These are phyloP conservation scores for Nicotiana benthamiana DNA, from an alignment of 257 asterid genomes.

Conservation along the genomic window DNA sequence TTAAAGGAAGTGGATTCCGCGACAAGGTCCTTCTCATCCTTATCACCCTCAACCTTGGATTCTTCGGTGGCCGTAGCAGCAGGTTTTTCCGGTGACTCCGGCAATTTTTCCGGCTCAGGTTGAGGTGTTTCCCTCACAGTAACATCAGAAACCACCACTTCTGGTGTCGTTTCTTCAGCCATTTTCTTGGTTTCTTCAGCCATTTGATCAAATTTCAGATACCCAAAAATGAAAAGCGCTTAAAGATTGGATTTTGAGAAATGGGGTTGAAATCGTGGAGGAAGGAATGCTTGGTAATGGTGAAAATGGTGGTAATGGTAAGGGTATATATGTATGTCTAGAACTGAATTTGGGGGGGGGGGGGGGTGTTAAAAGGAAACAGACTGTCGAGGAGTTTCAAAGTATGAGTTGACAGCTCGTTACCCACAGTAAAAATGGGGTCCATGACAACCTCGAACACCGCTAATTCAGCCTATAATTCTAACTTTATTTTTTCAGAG, in stretches of 20 bases:
- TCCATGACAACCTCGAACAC: conserved; percentile 7
- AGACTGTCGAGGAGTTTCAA: neutral
- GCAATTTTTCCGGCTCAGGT: conserved; percentile 29
- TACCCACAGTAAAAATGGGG: neutral
- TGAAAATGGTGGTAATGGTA: neutral
- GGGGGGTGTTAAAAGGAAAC: neutral
- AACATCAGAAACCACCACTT: conserved; percentile 44
- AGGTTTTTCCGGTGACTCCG: conserved; percentile 22
- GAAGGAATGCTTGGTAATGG: conserved; percentile 2
- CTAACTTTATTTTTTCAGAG: neutral
- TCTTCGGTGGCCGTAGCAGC: neutral
- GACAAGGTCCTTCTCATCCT: conserved; percentile 20
- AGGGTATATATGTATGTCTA: neutral
- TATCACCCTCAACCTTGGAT: conserved; percentile 21
- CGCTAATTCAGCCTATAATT: conserved; percentile 10
- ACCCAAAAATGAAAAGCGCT: neutral
- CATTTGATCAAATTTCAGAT: conserved; percentile 25
- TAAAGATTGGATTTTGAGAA: neutral
- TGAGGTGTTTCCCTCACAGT: conserved; percentile 39
- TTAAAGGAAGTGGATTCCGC: conserved; percentile 66
- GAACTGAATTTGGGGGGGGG: neutral
- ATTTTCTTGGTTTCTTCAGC: conserved; percentile 69
- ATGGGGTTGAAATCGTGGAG: neutral
- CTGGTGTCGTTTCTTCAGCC: conserved; percentile 40
- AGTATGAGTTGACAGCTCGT: neutral